Evolutionary conservation across 345 rosid genomes (phyloP), one percentile per base, ranked within the genome.

Genomic region (Excoecaria agallocha): DNA sequence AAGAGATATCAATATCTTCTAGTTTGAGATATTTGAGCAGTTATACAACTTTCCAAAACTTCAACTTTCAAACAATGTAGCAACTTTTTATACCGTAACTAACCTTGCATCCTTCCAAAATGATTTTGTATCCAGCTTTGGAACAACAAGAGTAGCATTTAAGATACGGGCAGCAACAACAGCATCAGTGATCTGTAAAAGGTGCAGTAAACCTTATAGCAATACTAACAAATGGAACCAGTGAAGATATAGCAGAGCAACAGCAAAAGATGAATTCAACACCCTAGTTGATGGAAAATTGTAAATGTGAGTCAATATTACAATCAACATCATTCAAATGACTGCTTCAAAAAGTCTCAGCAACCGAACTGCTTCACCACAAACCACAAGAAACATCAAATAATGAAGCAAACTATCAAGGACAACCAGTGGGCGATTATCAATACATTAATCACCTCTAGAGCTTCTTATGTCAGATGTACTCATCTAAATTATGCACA

Each of bases 51-150:
- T 68, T n/a, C 65, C 13, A 54, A 48, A n/a, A 24, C 20, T 12
- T 22, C 46, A 49, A 45, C 56, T 38, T 62, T 19, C 51, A 52
- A 58, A 22, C 25, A 43, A 45, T 16, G 22, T 60, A 20, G 41
- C 51, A 16, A 35, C 48, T 52, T n/a, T 30, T 55, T 63, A 73
- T 51, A 73, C 38, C 15, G 48, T 69, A 11, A 66, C 86, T 49
- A 76, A 96, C 99, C 99, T 96, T n/a, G 96, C 76, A 70, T 96
- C 99, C 82, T 88, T 93, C 99, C 99, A 96, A 79, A 93, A 96
- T 4, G 99, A 96, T 71, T 96, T 96, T 80, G 88, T 93, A 84
- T 96, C 99, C 68, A 96, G 83, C 86, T 91, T 91, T 19, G 99
- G 99, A 71, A 93, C 88, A 75, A 93, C 93, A 82, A 96, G 98